phyloP scores from a whole-genome alignment of 495 filamentous ascomycete genomes.

The Penicillium canariense region DNA sequence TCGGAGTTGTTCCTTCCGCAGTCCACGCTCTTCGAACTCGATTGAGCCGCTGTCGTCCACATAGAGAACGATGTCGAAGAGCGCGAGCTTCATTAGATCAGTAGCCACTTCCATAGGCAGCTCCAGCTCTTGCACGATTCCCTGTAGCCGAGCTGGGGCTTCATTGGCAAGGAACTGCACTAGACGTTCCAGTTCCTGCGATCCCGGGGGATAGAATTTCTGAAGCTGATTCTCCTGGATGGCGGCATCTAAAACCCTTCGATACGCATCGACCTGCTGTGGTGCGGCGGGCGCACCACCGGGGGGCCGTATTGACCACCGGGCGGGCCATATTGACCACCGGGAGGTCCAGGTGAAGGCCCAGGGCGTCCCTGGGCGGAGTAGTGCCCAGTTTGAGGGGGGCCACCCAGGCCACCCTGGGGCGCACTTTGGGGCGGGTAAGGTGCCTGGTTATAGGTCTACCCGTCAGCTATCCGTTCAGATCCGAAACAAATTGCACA shows the following conservation, averaged over 20 bases:
- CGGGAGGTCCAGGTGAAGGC: constrained; percentile 31
- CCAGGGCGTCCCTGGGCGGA: constrained; percentile 32
- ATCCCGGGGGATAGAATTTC: constrained; percentile 50
- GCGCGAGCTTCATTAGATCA: constrained; percentile 63
- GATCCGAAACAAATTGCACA: not conserved
- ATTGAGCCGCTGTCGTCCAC: constrained; percentile 76
- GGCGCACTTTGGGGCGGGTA: constrained; percentile 28
- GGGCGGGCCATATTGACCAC: constrained; percentile 29
- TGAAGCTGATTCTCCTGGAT: constrained; percentile 60
- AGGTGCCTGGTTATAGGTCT: constrained; percentile 18
- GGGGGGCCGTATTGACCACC: constrained; percentile 22
- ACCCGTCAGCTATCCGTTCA: constrained; percentile 17
- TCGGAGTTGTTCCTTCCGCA: constrained; percentile 63
- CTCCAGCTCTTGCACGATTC: constrained; percentile 52
- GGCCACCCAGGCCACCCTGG: not conserved
- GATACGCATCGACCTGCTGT: constrained; percentile 51
- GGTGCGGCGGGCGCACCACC: constrained; percentile 39
- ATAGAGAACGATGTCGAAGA: constrained; percentile 67
- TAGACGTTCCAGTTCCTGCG: constrained; percentile 34
- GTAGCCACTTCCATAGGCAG: constrained; percentile 61
- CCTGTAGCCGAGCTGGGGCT: constrained; percentile 49
- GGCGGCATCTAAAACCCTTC: constrained; percentile 48
- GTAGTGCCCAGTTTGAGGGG: constrained; percentile 31
- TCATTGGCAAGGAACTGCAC: constrained; percentile 39
- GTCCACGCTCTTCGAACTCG: constrained; percentile 62